These are phyloP conservation scores for Dothidotthia symphoricarpi DNA, from an alignment of 2,329 filamentous ascomycete genomes.

Conservation along the genomic window DNA sequence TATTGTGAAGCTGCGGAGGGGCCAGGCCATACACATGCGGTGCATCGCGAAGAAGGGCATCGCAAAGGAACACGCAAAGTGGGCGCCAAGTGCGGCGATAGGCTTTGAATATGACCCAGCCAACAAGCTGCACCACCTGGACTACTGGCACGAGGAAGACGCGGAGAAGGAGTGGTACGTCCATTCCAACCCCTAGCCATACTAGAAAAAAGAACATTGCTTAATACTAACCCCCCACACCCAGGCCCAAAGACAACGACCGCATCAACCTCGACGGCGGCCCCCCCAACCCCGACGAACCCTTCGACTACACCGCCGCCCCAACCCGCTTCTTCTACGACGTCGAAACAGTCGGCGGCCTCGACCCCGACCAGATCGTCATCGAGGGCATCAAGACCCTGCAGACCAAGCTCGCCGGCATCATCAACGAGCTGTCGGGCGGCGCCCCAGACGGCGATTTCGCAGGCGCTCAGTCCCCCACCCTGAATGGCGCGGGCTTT, in stretches of 20 bases:
- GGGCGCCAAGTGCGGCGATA: conserved; percentile 87
- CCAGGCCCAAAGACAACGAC: conserved; percentile 77
- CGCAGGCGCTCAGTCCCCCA: conserved; percentile 65
- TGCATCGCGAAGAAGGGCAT: conserved; percentile 98
- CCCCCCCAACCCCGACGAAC: conserved; percentile 72
- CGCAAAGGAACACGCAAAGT: conserved; percentile 97
- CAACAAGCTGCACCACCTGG: conserved; percentile 89
- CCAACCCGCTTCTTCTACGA: conserved; percentile 89
- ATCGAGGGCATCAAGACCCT: conserved; percentile 84
- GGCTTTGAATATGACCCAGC: conserved; percentile 98
- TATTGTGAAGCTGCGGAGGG: conserved; percentile 85
- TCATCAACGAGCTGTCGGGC: conserved; percentile 66
- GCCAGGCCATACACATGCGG: conserved; percentile 84
- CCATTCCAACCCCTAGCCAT: background rate
- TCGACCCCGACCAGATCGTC: conserved; percentile 87
- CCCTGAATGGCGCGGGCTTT: conserved; percentile 49
- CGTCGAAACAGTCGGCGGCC: conserved; percentile 81
- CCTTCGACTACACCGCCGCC: conserved; percentile 86
- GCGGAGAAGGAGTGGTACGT: conserved; percentile 80
- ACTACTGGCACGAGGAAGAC: conserved; percentile 93
- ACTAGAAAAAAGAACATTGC: too few relatives aligned
- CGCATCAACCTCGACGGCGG: conserved; percentile 75
- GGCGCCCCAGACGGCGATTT: conserved; percentile 55
- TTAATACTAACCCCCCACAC: background rate
- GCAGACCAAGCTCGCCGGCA: conserved; percentile 82